Conservation (phyloP, 2,329 filamentous ascomycete genomes). For the Fragosphaeria purpurea region DNA sequence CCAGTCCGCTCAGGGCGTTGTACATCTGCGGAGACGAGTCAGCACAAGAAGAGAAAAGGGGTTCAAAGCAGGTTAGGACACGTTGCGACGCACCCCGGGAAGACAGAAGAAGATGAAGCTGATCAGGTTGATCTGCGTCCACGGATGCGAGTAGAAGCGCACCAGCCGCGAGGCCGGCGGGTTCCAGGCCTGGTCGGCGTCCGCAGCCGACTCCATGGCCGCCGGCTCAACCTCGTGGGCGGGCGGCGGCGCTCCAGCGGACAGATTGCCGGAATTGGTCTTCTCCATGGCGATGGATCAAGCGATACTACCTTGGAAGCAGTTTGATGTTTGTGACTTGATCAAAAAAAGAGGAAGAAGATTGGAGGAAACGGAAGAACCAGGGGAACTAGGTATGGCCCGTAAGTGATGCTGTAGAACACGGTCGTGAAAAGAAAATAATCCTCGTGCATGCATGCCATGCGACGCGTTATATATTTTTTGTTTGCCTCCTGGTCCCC, state of each 20-base stretch:
- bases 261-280: not conserved
- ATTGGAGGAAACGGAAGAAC: too few relatives aligned
- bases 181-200: not conserved
- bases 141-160: constrained; percentile 30
- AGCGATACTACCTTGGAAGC: too few relatives aligned
- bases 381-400: too few relatives aligned
- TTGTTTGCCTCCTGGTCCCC: too few relatives aligned
- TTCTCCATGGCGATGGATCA: not conserved
- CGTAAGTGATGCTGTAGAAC: too few relatives aligned
- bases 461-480: too few relatives aligned
- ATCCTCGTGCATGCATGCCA: too few relatives aligned
- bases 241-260: not conserved
- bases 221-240: not conserved
- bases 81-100: constrained; percentile 26
- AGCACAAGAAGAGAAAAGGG: not conserved
- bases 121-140: constrained; percentile 38
- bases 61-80: not conserved
- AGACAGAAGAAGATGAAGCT: constrained; percentile 40
- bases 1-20: constrained; percentile 34
- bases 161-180: constrained; percentile 13
- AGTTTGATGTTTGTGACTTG: too few relatives aligned
- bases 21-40: constrained; percentile 28
- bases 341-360: too few relatives aligned
- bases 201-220: not conserved
- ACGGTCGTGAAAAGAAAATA: too few relatives aligned